phyloP scores from a whole-genome alignment of 768 basidiomycete genomes.

The Xerocomellus chrysenteron region DNA sequence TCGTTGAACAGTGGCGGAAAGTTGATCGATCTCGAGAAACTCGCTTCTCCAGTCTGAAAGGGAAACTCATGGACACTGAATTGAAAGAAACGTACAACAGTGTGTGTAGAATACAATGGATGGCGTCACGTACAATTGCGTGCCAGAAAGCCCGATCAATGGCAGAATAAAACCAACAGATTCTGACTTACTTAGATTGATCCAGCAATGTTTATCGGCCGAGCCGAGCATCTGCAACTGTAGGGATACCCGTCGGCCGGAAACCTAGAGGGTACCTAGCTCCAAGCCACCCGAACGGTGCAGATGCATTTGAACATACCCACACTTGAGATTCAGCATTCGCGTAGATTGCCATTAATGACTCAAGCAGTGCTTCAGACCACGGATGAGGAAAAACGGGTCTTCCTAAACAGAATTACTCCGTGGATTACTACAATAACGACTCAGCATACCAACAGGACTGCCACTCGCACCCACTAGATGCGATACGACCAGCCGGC shows the following conservation, averaged over 20 bases:
- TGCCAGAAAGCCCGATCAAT: background rate
- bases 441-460: background rate
- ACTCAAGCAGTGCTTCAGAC: background rate
- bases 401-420: background rate
- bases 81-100: background rate
- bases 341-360: background rate
- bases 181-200: background rate
- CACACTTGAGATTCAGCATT: background rate
- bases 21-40: constrained; percentile 52
- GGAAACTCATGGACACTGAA: background rate
- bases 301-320: background rate
- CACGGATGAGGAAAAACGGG: background rate
- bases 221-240: background rate
- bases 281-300: background rate
- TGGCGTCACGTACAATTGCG: background rate
- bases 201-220: background rate
- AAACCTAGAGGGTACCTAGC: background rate
- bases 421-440: background rate
- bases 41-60: constrained; percentile 19
- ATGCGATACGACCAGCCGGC: no score
- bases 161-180: background rate
- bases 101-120: background rate
- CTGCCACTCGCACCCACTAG: background rate
- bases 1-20: constrained; percentile 64
- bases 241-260: background rate